These are phyloP conservation scores for Niveomyces coronatus DNA, from an alignment of 2,329 filamentous ascomycete genomes.

Conservation along the genomic window DNA sequence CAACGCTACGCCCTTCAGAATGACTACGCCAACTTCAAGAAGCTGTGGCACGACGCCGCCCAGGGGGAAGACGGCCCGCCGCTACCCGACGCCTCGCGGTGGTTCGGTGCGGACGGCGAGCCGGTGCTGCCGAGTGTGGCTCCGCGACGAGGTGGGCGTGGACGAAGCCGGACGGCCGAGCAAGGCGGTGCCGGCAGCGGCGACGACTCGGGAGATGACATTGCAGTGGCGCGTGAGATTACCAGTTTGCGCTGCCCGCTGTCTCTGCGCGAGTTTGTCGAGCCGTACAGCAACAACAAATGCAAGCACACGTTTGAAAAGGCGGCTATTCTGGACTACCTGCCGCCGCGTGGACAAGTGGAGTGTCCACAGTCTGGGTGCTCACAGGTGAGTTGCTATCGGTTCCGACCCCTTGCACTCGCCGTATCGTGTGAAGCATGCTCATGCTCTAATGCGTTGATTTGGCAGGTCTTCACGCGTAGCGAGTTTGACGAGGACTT, in stretches of 20 bases:
- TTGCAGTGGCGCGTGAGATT: slow-evolving; percentile 53
- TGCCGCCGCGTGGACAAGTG: slow-evolving; percentile 33
- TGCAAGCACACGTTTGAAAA: slow-evolving; percentile 69
- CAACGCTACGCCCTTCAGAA: slow-evolving; percentile 46
- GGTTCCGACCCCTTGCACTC: too few relatives aligned
- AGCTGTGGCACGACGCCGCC: slow-evolving; percentile 44
- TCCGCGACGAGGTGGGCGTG: slow-evolving; percentile 5
- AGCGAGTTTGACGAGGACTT: slow-evolving; percentile 35
- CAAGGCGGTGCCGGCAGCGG: slow-evolving; percentile 34
- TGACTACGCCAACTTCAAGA: slow-evolving; percentile 50
- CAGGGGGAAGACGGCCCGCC: slow-evolving; percentile 38
- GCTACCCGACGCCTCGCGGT: slow-evolving; percentile 41
- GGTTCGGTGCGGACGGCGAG: slow-evolving; percentile 39
- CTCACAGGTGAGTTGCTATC: slow-evolving; percentile 34
- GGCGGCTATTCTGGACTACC: slow-evolving; percentile 45
- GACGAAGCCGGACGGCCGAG: slow-evolving; percentile 12
- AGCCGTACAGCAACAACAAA: slow-evolving; percentile 55
- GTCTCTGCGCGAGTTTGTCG: slow-evolving; percentile 51
- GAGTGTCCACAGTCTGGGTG: slow-evolving; percentile 60
- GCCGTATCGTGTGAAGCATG: background rate
- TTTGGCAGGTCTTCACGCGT: slow-evolving; percentile 34
- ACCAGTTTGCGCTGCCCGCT: slow-evolving; percentile 61
- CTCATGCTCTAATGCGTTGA: background rate
- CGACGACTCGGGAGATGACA: slow-evolving; percentile 54
- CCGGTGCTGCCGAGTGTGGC: slow-evolving; percentile 25